Conservation (phyloP, 495 filamentous ascomycete genomes). For the Penicillium malachiteum region DNA sequence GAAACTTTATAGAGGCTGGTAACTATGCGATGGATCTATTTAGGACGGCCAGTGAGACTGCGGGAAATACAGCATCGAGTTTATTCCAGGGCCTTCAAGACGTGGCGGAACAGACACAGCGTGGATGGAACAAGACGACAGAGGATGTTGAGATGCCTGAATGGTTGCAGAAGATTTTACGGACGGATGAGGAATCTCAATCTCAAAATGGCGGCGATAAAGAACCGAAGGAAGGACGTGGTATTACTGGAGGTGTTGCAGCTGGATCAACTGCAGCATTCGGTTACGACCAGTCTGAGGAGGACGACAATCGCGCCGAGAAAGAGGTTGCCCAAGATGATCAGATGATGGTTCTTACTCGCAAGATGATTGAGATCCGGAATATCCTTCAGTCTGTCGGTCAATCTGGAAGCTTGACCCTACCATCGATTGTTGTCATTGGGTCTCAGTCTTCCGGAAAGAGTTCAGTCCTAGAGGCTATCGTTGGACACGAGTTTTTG, state of each 20-base stretch:
- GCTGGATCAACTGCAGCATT: conserved; percentile 72
- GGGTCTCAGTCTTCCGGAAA: conserved; percentile 98
- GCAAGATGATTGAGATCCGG: conserved; percentile 99
- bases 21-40: conserved; percentile 85
- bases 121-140: conserved; percentile 81
- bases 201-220: conserved; percentile 44
- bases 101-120: conserved; percentile 73
- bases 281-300: conserved; percentile 69
- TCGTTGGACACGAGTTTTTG: conserved; percentile 96
- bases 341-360: conserved; percentile 99
- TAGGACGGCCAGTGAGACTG: conserved; percentile 64
- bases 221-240: conserved; percentile 62
- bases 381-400: conserved; percentile 87
- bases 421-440: conserved; percentile 97
- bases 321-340: conserved; percentile 78
- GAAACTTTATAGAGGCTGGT: conserved; percentile 65
- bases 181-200: conserved; percentile 51
- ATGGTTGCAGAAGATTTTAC: conserved; percentile 79
- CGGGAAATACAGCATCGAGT: conserved; percentile 61
- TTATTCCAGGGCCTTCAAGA: conserved; percentile 68
- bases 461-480: conserved; percentile 94
- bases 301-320: conserved; percentile 64
- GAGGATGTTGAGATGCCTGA: conserved; percentile 73
- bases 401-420: conserved; percentile 78
- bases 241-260: conserved; percentile 45